Evolutionary conservation across 2,329 filamentous ascomycete genomes (phyloP), one percentile per base, ranked within the genome.

Genomic region (Aspergillus puulaauensis): DNA sequence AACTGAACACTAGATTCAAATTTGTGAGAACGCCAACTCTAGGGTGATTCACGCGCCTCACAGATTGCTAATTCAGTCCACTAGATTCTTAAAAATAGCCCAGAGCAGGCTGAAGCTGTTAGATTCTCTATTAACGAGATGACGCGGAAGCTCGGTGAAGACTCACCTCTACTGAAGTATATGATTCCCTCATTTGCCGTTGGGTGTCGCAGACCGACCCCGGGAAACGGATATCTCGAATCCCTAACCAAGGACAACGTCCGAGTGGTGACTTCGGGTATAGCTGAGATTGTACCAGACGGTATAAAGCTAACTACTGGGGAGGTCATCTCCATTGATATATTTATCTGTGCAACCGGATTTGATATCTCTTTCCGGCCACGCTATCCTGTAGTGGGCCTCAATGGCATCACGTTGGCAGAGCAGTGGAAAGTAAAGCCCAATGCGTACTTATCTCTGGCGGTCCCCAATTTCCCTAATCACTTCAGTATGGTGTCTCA

Each of bases 311-410:
- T 37, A 8, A 27, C 9, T 23, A 54, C 44, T 12, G 19, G 45
- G 33, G 35, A 21, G 14, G n/a, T 46, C 9, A 35, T 56, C 19
- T 17, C 39, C 27, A 7, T 56, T 19, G 54, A 35, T 39, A 46
- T 40, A 4, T 37, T 39, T n/a, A 39, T 56, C 15, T 56, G 40
- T n/a, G 50, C 50, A 31, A 52, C 50, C 6, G 50, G 50, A 33
- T 52, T 52, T 33, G 50, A 52, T 33, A 15, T 52, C 19, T 52
- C 50, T 12, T 52, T 44, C 50, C 19, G 24, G 33, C 50, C 40
- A 23, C 50, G 50, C 11, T 52, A 45, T 17, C 50, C 39, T 14
- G 33, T 52, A 11, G 41, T 52, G 4, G 50, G 50, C 23, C 39
- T 39, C 12, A 8, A 6, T 19, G 50, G 40, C 24, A 19, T 19